Evolutionary conservation across 805 yeast species (phyloP).

Genomic region (Cyberlindnera mycetangii): DNA sequence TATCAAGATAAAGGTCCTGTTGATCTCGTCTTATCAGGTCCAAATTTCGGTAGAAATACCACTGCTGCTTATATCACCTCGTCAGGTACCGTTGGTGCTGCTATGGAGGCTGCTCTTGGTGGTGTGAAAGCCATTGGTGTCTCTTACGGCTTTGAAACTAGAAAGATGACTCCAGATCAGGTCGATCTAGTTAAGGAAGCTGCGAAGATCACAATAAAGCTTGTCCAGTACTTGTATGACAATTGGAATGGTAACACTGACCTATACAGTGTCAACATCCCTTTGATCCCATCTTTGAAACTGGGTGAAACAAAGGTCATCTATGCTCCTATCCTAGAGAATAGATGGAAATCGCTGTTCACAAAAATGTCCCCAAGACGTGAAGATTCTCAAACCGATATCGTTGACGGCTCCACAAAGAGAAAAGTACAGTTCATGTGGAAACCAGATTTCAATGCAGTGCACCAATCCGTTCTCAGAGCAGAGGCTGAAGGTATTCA

Average conservation of each 20-base stretch:
- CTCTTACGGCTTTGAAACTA: slow-evolving; percentile 73
- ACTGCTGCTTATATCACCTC: slow-evolving; percentile 85
- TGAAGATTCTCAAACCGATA: slow-evolving; percentile 34
- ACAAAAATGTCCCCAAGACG: slow-evolving; percentile 19
- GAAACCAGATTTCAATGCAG: slow-evolving; percentile 78
- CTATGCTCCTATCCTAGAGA: slow-evolving; percentile 78
- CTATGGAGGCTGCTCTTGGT: slow-evolving; percentile 83
- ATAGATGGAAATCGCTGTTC: slow-evolving; percentile 74
- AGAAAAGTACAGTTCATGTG: slow-evolving; percentile 60
- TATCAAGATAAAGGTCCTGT: slow-evolving; percentile 53
- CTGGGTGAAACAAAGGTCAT: slow-evolving; percentile 56
- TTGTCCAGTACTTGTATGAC: slow-evolving; percentile 55
- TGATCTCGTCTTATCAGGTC: slow-evolving; percentile 90
- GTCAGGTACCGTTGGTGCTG: slow-evolving; percentile 96
- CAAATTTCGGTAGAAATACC: slow-evolving; percentile 92
- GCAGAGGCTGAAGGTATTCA: slow-evolving; percentile 31
- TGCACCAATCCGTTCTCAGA: slow-evolving; percentile 49
- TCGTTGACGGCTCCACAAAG: slow-evolving; percentile 45
- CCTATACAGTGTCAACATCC: slow-evolving; percentile 80
- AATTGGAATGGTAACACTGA: slow-evolving; percentile 63
- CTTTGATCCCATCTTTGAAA: slow-evolving; percentile 55
- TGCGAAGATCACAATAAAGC: slow-evolving; percentile 59
- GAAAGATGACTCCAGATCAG: slow-evolving; percentile 42
- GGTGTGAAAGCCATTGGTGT: slow-evolving; percentile 71
- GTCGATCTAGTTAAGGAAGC: slow-evolving; percentile 49